These are phyloP conservation scores for Cercospora zeae-maydis DNA, from an alignment of 2,329 filamentous ascomycete genomes.

Conservation along the genomic window DNA sequence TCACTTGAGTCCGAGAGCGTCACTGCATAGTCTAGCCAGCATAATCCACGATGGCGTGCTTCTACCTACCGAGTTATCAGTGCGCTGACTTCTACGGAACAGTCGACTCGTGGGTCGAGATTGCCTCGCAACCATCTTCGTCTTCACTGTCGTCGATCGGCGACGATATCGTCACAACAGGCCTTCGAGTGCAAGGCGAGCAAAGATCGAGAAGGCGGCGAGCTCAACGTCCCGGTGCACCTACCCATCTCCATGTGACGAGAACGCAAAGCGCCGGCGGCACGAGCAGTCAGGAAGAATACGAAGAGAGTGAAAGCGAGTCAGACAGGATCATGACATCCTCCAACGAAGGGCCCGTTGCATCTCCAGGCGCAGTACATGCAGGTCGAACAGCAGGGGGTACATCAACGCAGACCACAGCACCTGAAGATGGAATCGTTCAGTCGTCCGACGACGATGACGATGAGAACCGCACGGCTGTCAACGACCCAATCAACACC, in stretches of 20 bases:
- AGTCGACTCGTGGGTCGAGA: slow-evolving; percentile 92
- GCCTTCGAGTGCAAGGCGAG: slow-evolving; percentile 69
- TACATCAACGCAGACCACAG: slow-evolving; percentile 28
- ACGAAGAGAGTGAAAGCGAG: slow-evolving; percentile 88
- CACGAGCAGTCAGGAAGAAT: slow-evolving; percentile 83
- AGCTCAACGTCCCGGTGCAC: slow-evolving; percentile 41
- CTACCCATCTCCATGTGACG: slow-evolving; percentile 41
- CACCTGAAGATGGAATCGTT: slow-evolving; percentile 40
- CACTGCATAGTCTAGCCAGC: background rate
- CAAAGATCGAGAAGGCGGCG: slow-evolving; percentile 59
- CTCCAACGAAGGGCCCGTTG: slow-evolving; percentile 56
- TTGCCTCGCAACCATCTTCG: slow-evolving; percentile 87
- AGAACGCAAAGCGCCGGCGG: slow-evolving; percentile 47
- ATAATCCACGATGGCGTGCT: slow-evolving; percentile 22
- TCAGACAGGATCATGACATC: slow-evolving; percentile 68
- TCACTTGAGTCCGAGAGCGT: background rate
- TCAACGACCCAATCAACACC: slow-evolving; percentile 60
- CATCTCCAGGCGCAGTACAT: slow-evolving; percentile 28
- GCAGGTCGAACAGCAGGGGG: slow-evolving; percentile 25
- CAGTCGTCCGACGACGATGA: slow-evolving; percentile 47
- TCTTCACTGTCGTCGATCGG: slow-evolving; percentile 80
- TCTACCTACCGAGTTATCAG: slow-evolving; percentile 19
- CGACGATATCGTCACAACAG: slow-evolving; percentile 89
- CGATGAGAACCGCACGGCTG: slow-evolving; percentile 77
- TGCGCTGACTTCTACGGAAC: slow-evolving; percentile 31